phyloP scores from a whole-genome alignment of 139 green algal genomes.

The Microglena sp. region DNA sequence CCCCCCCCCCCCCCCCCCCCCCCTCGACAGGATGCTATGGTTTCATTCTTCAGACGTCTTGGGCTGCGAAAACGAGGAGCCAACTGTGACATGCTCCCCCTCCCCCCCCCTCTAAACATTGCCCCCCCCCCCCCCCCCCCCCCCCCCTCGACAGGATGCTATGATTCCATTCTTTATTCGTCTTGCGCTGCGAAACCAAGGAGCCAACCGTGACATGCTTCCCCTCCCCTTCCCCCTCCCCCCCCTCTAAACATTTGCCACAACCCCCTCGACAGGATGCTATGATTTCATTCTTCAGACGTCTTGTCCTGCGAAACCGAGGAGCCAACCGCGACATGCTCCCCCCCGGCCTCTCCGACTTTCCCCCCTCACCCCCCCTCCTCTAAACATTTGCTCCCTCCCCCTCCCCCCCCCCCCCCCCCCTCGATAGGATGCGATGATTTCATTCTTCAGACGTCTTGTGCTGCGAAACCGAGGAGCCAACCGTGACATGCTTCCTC shows the following conservation, averaged over 20 bases:
- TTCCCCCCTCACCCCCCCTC: not conserved
- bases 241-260: not conserved
- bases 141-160: not conserved
- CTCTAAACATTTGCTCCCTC: not conserved
- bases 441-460: slow-evolving; percentile 11
- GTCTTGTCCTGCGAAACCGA: too few species aligned
- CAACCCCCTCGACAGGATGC: too few species aligned
- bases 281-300: too few species aligned
- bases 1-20: too few species aligned
- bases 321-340: too few species aligned
- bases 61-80: slow-evolving; percentile 17
- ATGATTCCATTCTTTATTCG: too few species aligned
- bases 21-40: not conserved
- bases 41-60: slow-evolving; percentile 11
- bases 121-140: too few species aligned
- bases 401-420: too few species aligned
- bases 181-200: too few species aligned
- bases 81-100: not conserved
- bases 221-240: not conserved
- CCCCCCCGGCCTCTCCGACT: not conserved
- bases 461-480: slow-evolving; percentile 18
- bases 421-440: not conserved
- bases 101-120: not conserved
- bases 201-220: too few species aligned
- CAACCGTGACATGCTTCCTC: not conserved